Percentiles rank a stretch among this genome's conserved stretches.
Conservation (phyloP, 805 yeast genomes). For the Starmerella powellii region DNA sequence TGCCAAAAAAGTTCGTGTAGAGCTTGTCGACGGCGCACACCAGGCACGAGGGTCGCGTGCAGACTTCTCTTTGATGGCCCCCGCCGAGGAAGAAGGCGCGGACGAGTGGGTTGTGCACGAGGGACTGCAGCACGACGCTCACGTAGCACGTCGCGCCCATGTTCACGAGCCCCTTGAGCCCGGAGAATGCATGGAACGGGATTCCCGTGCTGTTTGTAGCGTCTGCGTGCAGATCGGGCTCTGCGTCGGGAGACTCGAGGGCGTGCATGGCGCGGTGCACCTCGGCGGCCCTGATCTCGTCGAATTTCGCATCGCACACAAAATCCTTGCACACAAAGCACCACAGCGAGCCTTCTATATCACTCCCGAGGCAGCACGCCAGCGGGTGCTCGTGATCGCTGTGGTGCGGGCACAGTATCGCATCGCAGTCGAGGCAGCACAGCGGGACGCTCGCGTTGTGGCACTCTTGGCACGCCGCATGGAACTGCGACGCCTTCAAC, state of each 20-base stretch:
- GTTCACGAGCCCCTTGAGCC: slow-evolving; percentile 77
- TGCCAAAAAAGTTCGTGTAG: slow-evolving; percentile 60
- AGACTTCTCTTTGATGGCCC: slow-evolving; percentile 47
- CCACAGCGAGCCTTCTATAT: slow-evolving; percentile 45
- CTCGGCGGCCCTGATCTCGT: slow-evolving; percentile 4
- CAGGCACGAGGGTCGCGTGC: slow-evolving; percentile 40
- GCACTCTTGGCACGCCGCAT: slow-evolving; percentile 13
- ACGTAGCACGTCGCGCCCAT: slow-evolving; percentile 97
- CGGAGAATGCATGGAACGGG: slow-evolving; percentile 55
- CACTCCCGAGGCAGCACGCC: slow-evolving; percentile 51
- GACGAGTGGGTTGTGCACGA: slow-evolving; percentile 81
- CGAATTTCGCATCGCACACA: slow-evolving; percentile 39
- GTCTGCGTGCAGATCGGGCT: not conserved
- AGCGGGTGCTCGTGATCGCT: slow-evolving; percentile 34
- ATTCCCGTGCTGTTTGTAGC: not conserved
- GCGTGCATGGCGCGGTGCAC: slow-evolving; percentile 5
- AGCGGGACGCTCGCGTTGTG: slow-evolving; percentile 9
- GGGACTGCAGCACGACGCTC: slow-evolving; percentile 81
- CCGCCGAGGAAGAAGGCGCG: slow-evolving; percentile 68
- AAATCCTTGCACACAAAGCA: slow-evolving; percentile 73
- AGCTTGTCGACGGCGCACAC: slow-evolving; percentile 78
- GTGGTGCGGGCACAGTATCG: slow-evolving; percentile 20
- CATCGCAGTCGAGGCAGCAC: slow-evolving; percentile 22
- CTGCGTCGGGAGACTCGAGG: not conserved
- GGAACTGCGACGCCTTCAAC: slow-evolving; percentile 4